Evolutionary conservation across 2,329 filamentous ascomycete genomes (phyloP), one percentile per base, ranked within the genome.

Genomic region (Apiospora malaysiana): DNA sequence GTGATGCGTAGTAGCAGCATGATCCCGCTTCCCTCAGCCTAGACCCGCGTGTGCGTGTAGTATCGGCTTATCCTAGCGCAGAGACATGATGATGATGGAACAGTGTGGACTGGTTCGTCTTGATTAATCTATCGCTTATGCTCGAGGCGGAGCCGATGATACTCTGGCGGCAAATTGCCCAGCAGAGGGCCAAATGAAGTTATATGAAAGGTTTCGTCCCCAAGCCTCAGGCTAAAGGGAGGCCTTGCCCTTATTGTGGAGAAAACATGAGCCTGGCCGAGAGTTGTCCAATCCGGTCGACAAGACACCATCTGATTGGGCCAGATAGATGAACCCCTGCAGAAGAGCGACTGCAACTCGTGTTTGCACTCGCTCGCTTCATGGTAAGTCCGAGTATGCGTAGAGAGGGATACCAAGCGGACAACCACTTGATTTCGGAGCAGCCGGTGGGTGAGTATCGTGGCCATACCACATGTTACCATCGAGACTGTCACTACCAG

Each of bases 191-290:
- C 45, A 68, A 40, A 68, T 68, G 67, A 68, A 68, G 67, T 68
- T 68, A 68, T 49, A 68, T 68, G 67, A 68, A 51, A 40, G 14
- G 43, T n/a, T 45, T 47, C 43, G 43, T 68, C 40, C 56, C 32
- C 67, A 37, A 56, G 37, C 23, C 67, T 49, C 47, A 68, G 67
- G 67, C 67, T 68, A 68, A 68, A 68, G 32, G 51, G 56, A n/a
- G 56, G 27, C 16, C 56, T 63, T 32, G 21, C 18, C 32, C 2
- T 3, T 37, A 40, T 40, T 63, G 56, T 40, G 56, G 56, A 10
- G 56, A 63, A 32, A 40, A 14, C 32, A 37, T n/a, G 21, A 63
- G 6, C 21, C 56, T 9, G 56, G 27, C 32, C 27, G 9, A 59
- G 42, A 63, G 27, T n/a, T 40, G 51, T 40, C 56, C 56, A 63